Evolutionary conservation across 75 land plant species (phyloP).

Genomic region (Cupressus sempervirens): DNA sequence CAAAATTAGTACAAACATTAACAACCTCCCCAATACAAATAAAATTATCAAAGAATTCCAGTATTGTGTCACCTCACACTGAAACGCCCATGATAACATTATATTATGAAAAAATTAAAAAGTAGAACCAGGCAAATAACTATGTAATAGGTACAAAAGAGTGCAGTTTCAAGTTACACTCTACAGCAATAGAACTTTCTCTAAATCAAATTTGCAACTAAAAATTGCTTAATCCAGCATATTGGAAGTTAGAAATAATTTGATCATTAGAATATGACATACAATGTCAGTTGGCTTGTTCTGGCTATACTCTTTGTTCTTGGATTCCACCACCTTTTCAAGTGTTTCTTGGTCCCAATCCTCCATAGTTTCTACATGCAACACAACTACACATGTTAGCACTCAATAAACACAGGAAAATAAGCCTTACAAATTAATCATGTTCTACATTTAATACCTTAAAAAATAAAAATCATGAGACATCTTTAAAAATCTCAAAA

Average conservation of each 20-base stretch:
- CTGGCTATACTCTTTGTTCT: constrained; percentile 78
- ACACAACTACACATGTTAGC: background rate
- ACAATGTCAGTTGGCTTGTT: constrained; percentile 99
- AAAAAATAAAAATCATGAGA: background rate
- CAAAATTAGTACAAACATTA: background rate
- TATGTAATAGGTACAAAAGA: background rate
- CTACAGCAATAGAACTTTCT: background rate
- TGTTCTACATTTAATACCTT: background rate
- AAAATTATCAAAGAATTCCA: background rate
- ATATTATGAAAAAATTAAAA: background rate
- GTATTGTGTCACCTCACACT: background rate
- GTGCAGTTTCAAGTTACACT: background rate
- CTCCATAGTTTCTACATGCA: constrained; percentile 78
- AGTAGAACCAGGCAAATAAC: background rate
- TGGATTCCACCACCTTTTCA: constrained; percentile 89
- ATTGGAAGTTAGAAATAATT: background rate
- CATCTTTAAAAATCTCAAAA: background rate
- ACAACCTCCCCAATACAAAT: background rate
- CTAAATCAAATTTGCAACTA: constrained; percentile 2
- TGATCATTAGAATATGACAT: constrained; percentile 22
- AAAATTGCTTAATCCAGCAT: background rate
- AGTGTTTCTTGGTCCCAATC: constrained; percentile 98
- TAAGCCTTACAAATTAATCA: background rate
- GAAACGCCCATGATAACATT: background rate
- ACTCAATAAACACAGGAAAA: background rate